A percentile compares a stretch with the other conserved stretches of the same genome.
Conservation (phyloP, 345 rosid species). For the Stellera chamaejasme region DNA sequence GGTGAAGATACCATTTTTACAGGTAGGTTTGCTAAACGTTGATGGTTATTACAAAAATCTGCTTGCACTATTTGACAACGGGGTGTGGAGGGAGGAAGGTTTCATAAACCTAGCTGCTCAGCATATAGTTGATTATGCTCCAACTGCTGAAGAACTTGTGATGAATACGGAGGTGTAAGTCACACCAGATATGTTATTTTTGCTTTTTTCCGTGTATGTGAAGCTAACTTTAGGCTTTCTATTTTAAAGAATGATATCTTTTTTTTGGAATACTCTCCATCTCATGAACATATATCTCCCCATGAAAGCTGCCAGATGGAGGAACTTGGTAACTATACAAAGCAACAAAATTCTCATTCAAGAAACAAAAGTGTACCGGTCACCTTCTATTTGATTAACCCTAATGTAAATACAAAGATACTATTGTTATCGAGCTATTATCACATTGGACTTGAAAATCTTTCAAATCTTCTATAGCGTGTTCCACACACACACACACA, state of each 20-base stretch:
- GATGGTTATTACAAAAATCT: conserved; percentile 83
- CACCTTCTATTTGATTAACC: conserved; percentile 19
- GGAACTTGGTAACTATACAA: conserved; percentile 50
- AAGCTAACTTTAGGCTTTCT: not conserved
- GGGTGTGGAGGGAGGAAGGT: conserved; percentile 73
- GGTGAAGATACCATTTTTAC: conserved; percentile 5
- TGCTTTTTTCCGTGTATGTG: not conserved
- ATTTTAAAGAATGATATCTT: not conserved
- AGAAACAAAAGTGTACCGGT: conserved; percentile 19
- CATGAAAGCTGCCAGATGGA: conserved; percentile 90
- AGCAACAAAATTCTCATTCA: conserved; percentile 29
- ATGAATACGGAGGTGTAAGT: conserved; percentile 78
- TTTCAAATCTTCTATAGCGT: no score
- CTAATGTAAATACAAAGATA: conserved; percentile 24
- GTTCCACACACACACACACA: no score
- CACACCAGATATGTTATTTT: not conserved
- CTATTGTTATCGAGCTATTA: no score
- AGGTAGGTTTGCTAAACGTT: conserved; percentile 89
- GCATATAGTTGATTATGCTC: conserved; percentile 67
- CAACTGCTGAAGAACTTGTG: conserved; percentile 78
- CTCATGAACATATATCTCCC: conserved; percentile 65
- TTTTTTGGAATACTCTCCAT: conserved; percentile 60
- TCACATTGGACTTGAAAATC: no score
- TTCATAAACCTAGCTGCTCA: conserved; percentile 84
- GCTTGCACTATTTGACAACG: conserved; percentile 80